phyloP scores from a whole-genome alignment of 2,329 filamentous ascomycete genomes.

The Colletotrichum zoysiae region DNA sequence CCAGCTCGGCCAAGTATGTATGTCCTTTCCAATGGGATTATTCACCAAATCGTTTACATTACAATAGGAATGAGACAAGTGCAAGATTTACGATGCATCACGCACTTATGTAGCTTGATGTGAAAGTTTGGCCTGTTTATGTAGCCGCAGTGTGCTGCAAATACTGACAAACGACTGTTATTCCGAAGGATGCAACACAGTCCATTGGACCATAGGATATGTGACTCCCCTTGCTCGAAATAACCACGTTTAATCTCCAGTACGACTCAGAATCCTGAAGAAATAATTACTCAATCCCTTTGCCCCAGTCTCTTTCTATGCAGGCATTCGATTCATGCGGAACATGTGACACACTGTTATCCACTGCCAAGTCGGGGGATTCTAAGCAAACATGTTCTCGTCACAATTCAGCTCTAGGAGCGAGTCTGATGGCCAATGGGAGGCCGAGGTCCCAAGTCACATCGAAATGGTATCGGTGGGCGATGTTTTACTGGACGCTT shows the following conservation, averaged over 20 bases:
- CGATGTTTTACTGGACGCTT: no score
- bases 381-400: not conserved
- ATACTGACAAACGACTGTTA: not conserved
- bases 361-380: not conserved
- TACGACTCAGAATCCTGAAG: constrained; percentile 43
- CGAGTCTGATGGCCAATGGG: not conserved
- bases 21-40: not conserved
- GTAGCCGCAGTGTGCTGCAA: not conserved
- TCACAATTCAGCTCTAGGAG: not conserved
- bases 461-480: no score
- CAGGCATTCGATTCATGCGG: constrained; percentile 25
- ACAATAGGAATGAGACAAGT: not conserved
- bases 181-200: not conserved
- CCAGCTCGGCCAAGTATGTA: not conserved
- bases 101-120: not conserved
- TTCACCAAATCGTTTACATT: not conserved
- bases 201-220: not conserved
- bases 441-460: no score
- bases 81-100: no score
- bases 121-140: not conserved
- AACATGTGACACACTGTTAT: not conserved
- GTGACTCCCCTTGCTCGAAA: not conserved
- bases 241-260: constrained; percentile 20
- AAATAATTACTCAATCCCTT: constrained; percentile 44
- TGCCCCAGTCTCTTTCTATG: constrained; percentile 44